Base-by-base conservation (phyloP, 78 protist genomes). In the Dictyostelium citrinum region DNA sequence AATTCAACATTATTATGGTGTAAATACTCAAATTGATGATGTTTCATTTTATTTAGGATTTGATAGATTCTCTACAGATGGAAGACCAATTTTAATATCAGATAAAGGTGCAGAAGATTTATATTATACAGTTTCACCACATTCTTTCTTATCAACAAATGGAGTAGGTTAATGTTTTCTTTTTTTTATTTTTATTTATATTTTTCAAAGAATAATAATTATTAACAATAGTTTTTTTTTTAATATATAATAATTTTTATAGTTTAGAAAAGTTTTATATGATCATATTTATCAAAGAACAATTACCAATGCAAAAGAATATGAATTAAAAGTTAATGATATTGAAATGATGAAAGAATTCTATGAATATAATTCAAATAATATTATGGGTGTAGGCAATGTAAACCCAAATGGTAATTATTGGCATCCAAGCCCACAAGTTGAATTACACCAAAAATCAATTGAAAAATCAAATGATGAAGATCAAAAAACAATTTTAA, bases 61-160 rank as follows among this genome's bases (percentile, higher is more conserved):
- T 31, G 92, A 85, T 76, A 33, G 92, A 76, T 85, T 85, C 35
- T 35, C 84, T 5, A 85, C 92, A n/a, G 92, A 85, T 76, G 92
- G 92, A 41, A 49, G 92, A 49, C 92, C 92, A 51, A 74, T 76
- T 29, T 37, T 85, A 17, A 51, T 85, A 2, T 41, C 75, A 22
- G 92, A 85, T 39, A 85, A 76, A 17, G 92, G 92, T 37, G 46
- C 43, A 39, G 92, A 85, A 20, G 92, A 85, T 61, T 45, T 76
- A 45, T 85, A 85, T 60, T 85, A 58, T 29, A 55, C 84, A n/a
- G 92, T 85, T 41, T 85, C 92, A 14, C 92, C 92, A 41, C 92
- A 85, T 17, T 75, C 83, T 8, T 77, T 76, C 49, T 43, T 85
- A 39, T n/a, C 72, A 16, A 20, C 27, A 1, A 27, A 33, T 9